Base-by-base conservation (phyloP, 352 stramenopile genomes). In the Thraustochytrium sp. region DNA sequence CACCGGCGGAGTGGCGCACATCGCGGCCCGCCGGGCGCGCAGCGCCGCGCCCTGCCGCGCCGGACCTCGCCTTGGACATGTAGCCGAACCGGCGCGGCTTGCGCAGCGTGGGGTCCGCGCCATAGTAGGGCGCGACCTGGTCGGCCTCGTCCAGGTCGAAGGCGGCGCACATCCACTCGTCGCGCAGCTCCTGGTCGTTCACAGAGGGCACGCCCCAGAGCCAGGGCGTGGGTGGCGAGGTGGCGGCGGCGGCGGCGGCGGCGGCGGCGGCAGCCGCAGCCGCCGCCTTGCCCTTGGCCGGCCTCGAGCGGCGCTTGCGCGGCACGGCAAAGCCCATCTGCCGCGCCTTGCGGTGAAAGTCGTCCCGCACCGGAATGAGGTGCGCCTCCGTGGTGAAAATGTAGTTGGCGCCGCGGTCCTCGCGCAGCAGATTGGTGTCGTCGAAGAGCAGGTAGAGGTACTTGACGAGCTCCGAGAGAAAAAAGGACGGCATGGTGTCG, bases 381-480 rank as follows among this genome's bases (percentile, higher is more conserved):
- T 84, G 75, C 38, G 75, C 75, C 29, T 84, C 75, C 1, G 75
- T 84, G n/a, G 55, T 76, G 36, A 84, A 84, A 3, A 84, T 61
- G 54, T 75, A 84, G 59, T 84, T 80, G 42, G 34, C 68, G 34
- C 68, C 68, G 23, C 49, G 29, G 16, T 80, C 68, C 48, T 80
- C 68, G 2, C 68, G 68, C 26, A 80, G 26, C 9, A 26, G 23
- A 38, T 72, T 80, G 13, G 18, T 23, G 44, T 97, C 93, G 65
- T 98, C 96, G 88, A 99, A 99, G 34, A 98, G 93, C 38, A 99
- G 85, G 88, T 98, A 99, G 21, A 99, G 85, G 85, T 99, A 99
- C 88, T 99, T 99, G 40, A 97, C 90, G 2, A 97, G 99, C 89
- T 99, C 97, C 2, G 92, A 96, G 1, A 99, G 89, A 84, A 99